Conservation (phyloP, 2,329 filamentous ascomycete species). For the Stemphylium beticola region DNA sequence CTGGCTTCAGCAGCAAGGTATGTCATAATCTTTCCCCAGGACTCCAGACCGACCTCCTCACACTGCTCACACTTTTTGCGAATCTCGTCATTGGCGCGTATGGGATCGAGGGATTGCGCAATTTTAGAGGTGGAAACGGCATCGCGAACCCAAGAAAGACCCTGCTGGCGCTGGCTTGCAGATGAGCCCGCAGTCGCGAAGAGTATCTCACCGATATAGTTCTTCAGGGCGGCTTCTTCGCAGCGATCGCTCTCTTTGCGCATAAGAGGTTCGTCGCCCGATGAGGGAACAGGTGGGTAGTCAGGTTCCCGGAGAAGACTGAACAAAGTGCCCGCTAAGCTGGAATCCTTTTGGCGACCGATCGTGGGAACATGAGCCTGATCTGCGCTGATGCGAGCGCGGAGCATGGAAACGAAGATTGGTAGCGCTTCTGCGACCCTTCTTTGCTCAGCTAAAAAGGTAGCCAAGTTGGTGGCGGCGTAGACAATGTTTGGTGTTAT, state of each 20-base stretch:
- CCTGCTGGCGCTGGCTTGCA: slow-evolving; percentile 59
- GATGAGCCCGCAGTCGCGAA: slow-evolving; percentile 67
- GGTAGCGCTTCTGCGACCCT: slow-evolving; percentile 75
- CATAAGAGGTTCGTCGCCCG: slow-evolving; percentile 71
- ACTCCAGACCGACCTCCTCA: slow-evolving; percentile 74
- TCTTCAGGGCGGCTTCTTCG: slow-evolving; percentile 83
- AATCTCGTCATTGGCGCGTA: slow-evolving; percentile 48
- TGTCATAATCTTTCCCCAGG: slow-evolving; percentile 83
- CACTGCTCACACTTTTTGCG: slow-evolving; percentile 76
- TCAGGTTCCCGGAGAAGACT: slow-evolving; percentile 56
- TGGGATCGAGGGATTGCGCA: slow-evolving; percentile 58
- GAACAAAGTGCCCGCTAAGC: slow-evolving; percentile 35
- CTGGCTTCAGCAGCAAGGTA: slow-evolving; percentile 62
- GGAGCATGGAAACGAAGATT: slow-evolving; percentile 83
- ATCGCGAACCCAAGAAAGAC: slow-evolving; percentile 87
- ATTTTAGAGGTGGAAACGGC: slow-evolving; percentile 77
- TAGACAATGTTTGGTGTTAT: slow-evolving; percentile 77
- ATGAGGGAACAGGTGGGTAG: slow-evolving; percentile 73
- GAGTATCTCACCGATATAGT: slow-evolving; percentile 93
- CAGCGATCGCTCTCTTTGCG: slow-evolving; percentile 72
- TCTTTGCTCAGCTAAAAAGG: slow-evolving; percentile 74
- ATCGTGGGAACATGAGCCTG: slow-evolving; percentile 41
- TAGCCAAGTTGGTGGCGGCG: slow-evolving; percentile 77
- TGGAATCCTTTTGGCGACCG: slow-evolving; percentile 30
- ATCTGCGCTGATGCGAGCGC: slow-evolving; percentile 70